These are phyloP conservation scores for Gracilaria domingensis DNA, from an alignment of 23 red algal genomes.

Conservation along the genomic window DNA sequence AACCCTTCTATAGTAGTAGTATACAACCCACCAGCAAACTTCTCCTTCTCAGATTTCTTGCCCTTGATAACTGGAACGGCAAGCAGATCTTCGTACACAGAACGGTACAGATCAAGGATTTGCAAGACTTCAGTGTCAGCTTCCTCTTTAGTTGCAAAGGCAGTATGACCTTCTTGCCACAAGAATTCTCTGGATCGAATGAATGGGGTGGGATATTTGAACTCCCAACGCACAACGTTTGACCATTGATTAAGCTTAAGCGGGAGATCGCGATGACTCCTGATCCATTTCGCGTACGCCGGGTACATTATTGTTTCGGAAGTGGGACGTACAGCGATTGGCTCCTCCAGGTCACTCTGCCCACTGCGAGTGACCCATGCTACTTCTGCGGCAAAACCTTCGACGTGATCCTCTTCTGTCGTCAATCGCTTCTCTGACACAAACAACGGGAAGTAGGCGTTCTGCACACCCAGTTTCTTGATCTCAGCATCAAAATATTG, in stretches of 20 bases:
- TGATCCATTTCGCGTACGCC: slow-evolving; percentile 98
- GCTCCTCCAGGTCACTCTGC: slow-evolving; percentile 87
- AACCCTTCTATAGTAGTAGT: slow-evolving; percentile 99
- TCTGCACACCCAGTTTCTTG: slow-evolving; percentile 96
- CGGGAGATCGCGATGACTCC: slow-evolving; percentile 95
- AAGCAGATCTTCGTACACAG: slow-evolving; percentile 95
- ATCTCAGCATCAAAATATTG: slow-evolving; percentile 93
- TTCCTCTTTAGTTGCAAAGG: slow-evolving; percentile 90
- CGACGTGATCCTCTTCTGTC: slow-evolving; percentile 94
- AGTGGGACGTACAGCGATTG: slow-evolving; percentile 94
- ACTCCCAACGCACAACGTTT: slow-evolving; percentile 99
- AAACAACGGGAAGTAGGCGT: slow-evolving; percentile 98
- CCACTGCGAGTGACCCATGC: slow-evolving; percentile 97
- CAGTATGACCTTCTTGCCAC: slow-evolving; percentile 99
- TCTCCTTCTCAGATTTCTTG: slow-evolving; percentile 90
- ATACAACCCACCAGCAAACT: slow-evolving; percentile 98
- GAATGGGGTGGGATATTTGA: slow-evolving; percentile 98
- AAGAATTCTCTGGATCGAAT: slow-evolving; percentile 99
- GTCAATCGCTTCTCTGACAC: slow-evolving; percentile 83
- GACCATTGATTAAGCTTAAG: slow-evolving; percentile 99
- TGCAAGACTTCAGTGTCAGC: slow-evolving; percentile 92
- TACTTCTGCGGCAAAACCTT: slow-evolving; percentile 99
- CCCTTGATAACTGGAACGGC: slow-evolving; percentile 98
- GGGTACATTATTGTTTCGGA: slow-evolving; percentile 99
- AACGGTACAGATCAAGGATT: slow-evolving; percentile 91